Base-by-base conservation (phyloP, 768 basidiomycete genomes). In the Paxillus ammoniavirescens region DNA sequence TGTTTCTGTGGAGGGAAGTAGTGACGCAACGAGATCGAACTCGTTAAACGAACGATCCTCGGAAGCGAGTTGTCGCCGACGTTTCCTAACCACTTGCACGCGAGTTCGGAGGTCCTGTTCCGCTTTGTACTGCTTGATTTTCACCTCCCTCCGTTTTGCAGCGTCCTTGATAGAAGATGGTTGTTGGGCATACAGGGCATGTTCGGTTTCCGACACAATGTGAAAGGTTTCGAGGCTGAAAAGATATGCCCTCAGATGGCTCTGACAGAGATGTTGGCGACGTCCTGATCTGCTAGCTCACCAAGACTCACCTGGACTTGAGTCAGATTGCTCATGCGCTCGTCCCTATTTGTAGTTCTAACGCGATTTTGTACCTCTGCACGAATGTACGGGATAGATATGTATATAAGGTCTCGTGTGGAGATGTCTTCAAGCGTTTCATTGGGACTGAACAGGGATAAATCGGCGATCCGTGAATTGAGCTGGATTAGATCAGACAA, bases 101-200 rank as follows among this genome's bases (percentile, higher is more conserved):
- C 79, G 79, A 17, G 72, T 70, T 50, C 83, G 81, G 28, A 98
- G 71, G 35, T 89, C 87, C 69, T 91, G 95, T 71, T 96, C 93
- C 52, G 82, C 81, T 69, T 87, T 85, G 69, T 84, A 98, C 65
- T 95, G 94, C 56, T 82, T 85, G 58, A 99, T 97, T 75, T 97
- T 99, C 33, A 86, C 68, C 59, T 96, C 93, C 60, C 97, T 75
- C 52, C 88, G 78, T 64, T 79, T 82, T 1, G 82, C 80, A 17
- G 86, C 80, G 67, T 98, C 89, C 9, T 63, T 69, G 46, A 85
- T 69, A n/a, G 73, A 61, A 8, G 76, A 75, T 9, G 78, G 58
- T 49, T 75, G 77, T 44, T 76, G 77, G 42, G 71, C 73, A 59
- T 85, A 80, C 10, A 92, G 64, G 12, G 68, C 70, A 43, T 79